Evolutionary conservation across 257 asterid species (phyloP).

Genomic region (Capsicum baccatum): DNA sequence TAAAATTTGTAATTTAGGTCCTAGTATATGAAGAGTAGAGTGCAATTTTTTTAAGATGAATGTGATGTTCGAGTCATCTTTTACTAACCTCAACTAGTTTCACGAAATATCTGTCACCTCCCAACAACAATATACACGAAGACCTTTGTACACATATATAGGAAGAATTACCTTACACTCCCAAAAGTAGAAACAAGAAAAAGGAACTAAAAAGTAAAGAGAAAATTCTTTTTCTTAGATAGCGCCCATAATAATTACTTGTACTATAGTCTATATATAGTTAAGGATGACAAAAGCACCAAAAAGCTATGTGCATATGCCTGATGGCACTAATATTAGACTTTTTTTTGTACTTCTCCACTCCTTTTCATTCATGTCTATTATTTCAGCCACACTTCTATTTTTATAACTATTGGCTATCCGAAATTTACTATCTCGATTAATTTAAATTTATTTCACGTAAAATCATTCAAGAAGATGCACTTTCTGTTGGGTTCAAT

Average conservation of each 20-base stretch:
- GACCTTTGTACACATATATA: too few species aligned
- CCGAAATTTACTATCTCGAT: background rate
- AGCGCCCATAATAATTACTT: conserved; percentile 4
- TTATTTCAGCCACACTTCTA: background rate
- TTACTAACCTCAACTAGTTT: too few species aligned
- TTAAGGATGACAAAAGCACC: background rate
- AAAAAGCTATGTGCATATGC: conserved; percentile 16
- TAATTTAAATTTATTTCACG: background rate
- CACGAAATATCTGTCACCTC: too few species aligned
- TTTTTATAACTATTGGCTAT: background rate
- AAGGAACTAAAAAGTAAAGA: background rate
- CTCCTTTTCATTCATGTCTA: conserved; percentile 13
- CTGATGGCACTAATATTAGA: background rate
- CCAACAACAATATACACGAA: too few species aligned
- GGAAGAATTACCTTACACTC: background rate
- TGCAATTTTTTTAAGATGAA: too few species aligned
- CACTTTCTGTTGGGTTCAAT: too few species aligned
- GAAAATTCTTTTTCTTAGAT: background rate
- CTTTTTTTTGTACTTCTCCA: background rate
- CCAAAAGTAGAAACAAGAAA: conserved; percentile 37
- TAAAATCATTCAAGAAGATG: background rate
- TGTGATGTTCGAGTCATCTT: too few species aligned
- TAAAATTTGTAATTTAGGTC: too few species aligned
- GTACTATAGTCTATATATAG: background rate
- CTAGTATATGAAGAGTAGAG: too few species aligned